These are phyloP conservation scores for Rhizophagus sp. DNA, from an alignment of 192 early-diverging fungal genomes.

Conservation along the genomic window DNA sequence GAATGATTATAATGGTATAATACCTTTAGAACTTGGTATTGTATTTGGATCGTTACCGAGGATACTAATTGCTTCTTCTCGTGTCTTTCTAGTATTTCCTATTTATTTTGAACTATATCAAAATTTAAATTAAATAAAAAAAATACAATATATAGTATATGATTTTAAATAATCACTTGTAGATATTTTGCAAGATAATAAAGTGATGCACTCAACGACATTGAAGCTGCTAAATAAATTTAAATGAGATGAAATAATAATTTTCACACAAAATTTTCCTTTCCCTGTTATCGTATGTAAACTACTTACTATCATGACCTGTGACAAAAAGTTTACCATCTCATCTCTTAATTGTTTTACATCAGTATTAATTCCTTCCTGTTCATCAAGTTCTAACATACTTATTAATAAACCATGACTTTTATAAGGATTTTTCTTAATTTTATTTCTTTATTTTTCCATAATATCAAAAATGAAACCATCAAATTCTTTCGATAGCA, in stretches of 20 bases:
- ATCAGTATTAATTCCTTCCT: neutral
- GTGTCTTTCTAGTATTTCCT: neutral
- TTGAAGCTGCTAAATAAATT: neutral
- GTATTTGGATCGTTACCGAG: neutral
- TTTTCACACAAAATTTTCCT: neutral
- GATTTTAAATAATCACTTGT: neutral
- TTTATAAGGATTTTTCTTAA: neutral
- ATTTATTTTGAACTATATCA: neutral
- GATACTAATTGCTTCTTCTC: neutral
- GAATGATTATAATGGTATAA: neutral
- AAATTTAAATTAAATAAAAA: neutral
- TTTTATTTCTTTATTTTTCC: neutral
- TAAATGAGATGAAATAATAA: neutral
- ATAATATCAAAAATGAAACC: neutral
- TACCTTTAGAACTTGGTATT: neutral
- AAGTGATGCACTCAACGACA: neutral
- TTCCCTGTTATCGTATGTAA: neutral
- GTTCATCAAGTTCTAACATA: neutral
- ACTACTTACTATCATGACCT: neutral
- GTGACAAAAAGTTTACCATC: neutral
- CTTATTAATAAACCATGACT: neutral
- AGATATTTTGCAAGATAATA: neutral
- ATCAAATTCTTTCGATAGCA: neutral
- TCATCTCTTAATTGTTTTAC: neutral
- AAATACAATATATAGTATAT: too few relatives aligned